phyloP scores from a whole-genome alignment of 2,329 filamentous ascomycete genomes.

The Neonectria ditissima region DNA sequence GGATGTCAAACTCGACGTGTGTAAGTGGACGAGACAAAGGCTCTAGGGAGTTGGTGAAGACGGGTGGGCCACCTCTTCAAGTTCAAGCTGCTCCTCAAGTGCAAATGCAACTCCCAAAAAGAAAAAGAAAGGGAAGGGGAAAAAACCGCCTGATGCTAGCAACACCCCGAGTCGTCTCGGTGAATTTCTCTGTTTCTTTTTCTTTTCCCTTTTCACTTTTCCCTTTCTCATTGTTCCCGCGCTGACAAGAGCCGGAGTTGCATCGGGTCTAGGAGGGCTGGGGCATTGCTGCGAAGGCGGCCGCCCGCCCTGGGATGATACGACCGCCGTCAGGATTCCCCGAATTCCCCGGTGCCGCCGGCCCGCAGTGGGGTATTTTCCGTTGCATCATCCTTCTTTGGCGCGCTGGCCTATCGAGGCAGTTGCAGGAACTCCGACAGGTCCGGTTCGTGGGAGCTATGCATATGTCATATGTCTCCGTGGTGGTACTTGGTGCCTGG shows the following conservation, averaged over 20 bases:
- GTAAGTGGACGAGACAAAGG: background rate
- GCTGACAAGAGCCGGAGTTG: background rate
- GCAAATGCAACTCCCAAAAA: background rate
- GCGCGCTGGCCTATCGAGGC: no score
- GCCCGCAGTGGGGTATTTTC: constrained; percentile 16
- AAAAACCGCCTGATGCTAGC: background rate
- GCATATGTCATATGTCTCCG: background rate
- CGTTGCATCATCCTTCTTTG: background rate
- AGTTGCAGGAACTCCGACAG: background rate
- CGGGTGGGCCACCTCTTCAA: background rate
- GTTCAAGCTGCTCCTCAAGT: background rate
- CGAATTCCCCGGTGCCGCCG: constrained; percentile 17
- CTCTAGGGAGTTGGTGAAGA: background rate
- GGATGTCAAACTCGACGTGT: constrained; percentile 1
- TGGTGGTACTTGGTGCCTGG: background rate
- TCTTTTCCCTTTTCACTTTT: background rate
- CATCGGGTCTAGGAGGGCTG: background rate
- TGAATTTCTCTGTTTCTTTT: background rate
- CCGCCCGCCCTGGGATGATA: constrained; percentile 1
- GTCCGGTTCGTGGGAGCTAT: background rate
- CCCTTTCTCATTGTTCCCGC: background rate
- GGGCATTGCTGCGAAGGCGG: background rate
- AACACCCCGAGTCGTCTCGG: background rate
- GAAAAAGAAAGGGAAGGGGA: no score
- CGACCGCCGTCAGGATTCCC: constrained; percentile 16